Percentiles rank a stretch among this genome's conserved stretches.
Conservation (phyloP, 306 rosid genomes). For the Citrullus colocynthis region DNA sequence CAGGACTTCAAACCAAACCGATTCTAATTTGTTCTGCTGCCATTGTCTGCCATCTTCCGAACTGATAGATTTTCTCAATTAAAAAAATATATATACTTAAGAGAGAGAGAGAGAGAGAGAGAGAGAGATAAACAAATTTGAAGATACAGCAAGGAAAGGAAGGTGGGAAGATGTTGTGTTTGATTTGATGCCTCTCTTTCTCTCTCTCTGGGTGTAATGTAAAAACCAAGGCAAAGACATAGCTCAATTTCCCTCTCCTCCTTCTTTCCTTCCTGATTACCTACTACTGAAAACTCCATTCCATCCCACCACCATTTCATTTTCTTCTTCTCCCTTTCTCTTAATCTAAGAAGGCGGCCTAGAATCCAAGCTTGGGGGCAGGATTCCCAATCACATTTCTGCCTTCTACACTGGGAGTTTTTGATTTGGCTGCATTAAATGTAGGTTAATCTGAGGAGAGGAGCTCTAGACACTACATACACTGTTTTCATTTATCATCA, state of each 20-base stretch:
- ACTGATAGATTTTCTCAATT: not conserved
- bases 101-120: not conserved
- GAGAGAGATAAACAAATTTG: not conserved
- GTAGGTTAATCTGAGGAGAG: not conserved
- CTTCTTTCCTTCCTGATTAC: conserved; percentile 26
- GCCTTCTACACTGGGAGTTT: not conserved
- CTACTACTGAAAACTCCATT: conserved; percentile 70
- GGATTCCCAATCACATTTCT: not conserved
- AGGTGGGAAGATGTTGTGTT: not conserved
- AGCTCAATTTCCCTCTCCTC: conserved; percentile 5
- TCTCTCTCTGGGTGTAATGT: not conserved
- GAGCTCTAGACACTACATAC: not conserved
- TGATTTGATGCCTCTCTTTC: not conserved
- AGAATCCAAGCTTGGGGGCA: not conserved
- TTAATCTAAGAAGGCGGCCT: not conserved
- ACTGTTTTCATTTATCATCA: not conserved
- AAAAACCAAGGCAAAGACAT: conserved; percentile 4
- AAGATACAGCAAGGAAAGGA: conserved; percentile 1
- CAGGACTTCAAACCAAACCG: not conserved
- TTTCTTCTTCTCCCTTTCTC: conserved; percentile 2
- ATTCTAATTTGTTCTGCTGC: conserved; percentile 2
- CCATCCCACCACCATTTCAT: conserved; percentile 13
- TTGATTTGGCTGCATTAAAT: not conserved
- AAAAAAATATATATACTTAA: not conserved
- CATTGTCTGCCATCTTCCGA: not conserved